These are phyloP conservation scores for Oxalis stricta DNA, from an alignment of 441 rosid species.

Conservation along the genomic window DNA sequence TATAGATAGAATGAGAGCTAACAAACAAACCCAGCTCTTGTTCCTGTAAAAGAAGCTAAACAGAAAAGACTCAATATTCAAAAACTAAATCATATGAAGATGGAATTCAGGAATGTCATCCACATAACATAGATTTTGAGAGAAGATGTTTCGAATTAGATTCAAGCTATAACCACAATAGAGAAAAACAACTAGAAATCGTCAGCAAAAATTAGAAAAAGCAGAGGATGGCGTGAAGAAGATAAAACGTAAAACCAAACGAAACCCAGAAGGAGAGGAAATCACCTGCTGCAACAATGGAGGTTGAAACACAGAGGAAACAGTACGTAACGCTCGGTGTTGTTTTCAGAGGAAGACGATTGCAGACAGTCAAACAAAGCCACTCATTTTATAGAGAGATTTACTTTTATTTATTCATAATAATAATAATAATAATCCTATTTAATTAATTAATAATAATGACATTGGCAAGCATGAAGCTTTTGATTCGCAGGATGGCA, in stretches of 20 bases:
- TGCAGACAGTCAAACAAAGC: not conserved
- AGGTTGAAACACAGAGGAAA: not conserved
- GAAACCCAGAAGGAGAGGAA: conserved; percentile 1
- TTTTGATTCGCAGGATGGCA: too few species aligned
- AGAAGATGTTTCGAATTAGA: conserved; percentile 3
- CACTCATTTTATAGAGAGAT: not conserved
- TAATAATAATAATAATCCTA: too few species aligned
- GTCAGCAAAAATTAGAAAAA: not conserved
- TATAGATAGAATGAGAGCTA: not conserved
- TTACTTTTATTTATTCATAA: not conserved
- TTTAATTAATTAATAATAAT: too few species aligned
- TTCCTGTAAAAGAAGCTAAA: not conserved
- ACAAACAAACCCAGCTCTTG: not conserved
- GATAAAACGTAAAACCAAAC: not conserved
- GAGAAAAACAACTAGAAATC: not conserved
- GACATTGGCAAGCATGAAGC: too few species aligned
- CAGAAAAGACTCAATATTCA: not conserved
- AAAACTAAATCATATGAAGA: not conserved
- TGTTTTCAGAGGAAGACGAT: conserved; percentile 12
- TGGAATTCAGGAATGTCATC: conserved; percentile 3
- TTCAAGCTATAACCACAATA: conserved; percentile 1
- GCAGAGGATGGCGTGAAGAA: not conserved
- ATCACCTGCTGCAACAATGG: conserved; percentile 14
- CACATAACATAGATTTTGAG: not conserved
- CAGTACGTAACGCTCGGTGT: not conserved